These are phyloP conservation scores for Agrocybe praecox DNA, from an alignment of 768 basidiomycete genomes.

Conservation along the genomic window DNA sequence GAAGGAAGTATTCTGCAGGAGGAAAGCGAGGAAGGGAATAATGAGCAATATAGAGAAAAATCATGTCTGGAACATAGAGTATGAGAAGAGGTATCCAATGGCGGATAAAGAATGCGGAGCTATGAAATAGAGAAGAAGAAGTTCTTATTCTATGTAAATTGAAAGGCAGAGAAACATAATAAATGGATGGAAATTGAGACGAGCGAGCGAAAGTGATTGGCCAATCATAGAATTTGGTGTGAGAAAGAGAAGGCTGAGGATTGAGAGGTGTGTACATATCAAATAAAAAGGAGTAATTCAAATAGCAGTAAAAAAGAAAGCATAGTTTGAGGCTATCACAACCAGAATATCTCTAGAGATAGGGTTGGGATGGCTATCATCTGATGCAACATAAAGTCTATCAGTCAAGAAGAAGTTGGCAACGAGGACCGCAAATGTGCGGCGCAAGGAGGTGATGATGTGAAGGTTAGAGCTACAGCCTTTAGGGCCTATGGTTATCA, in stretches of 20 bases:
- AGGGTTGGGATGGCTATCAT: conserved; percentile 25
- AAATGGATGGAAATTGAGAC: no score
- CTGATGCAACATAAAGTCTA: conserved; percentile 24
- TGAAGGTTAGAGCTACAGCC: conserved; percentile 30
- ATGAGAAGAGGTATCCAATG: background rate
- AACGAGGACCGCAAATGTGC: conserved; percentile 1
- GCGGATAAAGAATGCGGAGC: background rate
- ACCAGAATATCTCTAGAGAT: conserved; percentile 6
- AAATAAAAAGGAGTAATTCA: background rate
- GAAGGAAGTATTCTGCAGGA: no score
- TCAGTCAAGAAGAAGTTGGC: conserved; percentile 3
- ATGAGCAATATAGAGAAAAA: no score
- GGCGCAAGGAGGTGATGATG: conserved; percentile 29
- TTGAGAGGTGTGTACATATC: background rate
- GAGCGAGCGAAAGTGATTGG: no score
- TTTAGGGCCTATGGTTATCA: conserved; percentile 37
- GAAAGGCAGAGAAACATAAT: no score
- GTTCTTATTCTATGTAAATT: no score
- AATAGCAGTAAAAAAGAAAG: background rate
- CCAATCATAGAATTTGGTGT: background rate
- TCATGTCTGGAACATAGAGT: no score
- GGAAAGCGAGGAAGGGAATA: no score
- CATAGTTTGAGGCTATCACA: background rate
- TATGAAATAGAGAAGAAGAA: background rate
- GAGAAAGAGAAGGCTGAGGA: background rate